Conservation (phyloP, 768 basidiomycete genomes). For the Pleurotus platypus region DNA sequence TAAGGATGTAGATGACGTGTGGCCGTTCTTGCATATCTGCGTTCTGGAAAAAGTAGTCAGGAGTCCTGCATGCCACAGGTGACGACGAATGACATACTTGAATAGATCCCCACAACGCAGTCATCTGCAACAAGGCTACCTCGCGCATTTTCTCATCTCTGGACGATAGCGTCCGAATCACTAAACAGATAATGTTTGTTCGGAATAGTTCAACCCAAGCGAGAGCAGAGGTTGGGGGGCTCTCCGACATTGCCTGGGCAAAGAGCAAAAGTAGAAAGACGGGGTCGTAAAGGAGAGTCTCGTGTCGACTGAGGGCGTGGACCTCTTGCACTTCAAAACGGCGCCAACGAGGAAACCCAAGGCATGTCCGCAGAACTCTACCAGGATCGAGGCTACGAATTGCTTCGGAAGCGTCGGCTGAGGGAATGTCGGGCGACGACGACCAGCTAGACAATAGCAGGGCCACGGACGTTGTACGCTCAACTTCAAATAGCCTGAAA, state of each 20-base stretch:
- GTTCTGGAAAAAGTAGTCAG: constrained; percentile 25
- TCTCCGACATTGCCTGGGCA: constrained; percentile 59
- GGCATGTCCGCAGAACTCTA: constrained; percentile 65
- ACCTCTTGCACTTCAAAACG: constrained; percentile 33
- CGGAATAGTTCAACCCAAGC: constrained; percentile 88
- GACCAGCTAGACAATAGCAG: constrained; percentile 70
- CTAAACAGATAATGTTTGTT: constrained; percentile 72
- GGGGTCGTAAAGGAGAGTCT: constrained; percentile 70
- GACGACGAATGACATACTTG: constrained; percentile 43
- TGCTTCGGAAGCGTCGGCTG: constrained; percentile 55
- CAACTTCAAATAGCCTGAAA: constrained; percentile 73
- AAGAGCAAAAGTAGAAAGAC: constrained; percentile 69
- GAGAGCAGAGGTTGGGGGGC: constrained; percentile 51
- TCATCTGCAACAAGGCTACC: constrained; percentile 58
- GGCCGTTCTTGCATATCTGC: constrained; percentile 76
- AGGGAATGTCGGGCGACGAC: constrained; percentile 34
- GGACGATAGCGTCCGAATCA: constrained; percentile 70
- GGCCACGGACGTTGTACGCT: constrained; percentile 62
- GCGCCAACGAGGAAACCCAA: constrained; percentile 68
- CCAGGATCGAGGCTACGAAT: constrained; percentile 68
- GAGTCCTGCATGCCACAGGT: neutral
- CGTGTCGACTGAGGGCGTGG: constrained; percentile 17
- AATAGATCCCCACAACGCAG: constrained; percentile 55
- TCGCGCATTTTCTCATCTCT: constrained; percentile 57
- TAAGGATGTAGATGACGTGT: constrained; percentile 70